Evolutionary conservation across 2,329 filamentous ascomycete species (phyloP).

Genomic region (Aureobasidium leucospermi): DNA sequence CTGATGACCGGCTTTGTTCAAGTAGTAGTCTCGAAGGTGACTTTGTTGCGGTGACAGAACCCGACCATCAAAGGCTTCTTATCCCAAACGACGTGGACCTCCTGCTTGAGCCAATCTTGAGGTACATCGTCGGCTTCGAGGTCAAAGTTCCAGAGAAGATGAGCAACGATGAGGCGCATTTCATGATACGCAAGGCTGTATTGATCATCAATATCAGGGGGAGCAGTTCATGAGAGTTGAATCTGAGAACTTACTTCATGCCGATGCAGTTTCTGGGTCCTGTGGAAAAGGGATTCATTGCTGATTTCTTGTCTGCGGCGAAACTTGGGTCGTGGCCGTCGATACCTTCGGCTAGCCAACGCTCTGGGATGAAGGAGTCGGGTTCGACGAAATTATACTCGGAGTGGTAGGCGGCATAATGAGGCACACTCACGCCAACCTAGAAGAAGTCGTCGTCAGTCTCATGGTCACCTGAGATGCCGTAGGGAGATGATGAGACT

Average conservation of each 20-base stretch:
- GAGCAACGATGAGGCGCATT: slow-evolving; percentile 31
- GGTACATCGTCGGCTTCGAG: slow-evolving; percentile 21
- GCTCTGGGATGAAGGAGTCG: slow-evolving; percentile 24
- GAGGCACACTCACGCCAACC: slow-evolving; percentile 15
- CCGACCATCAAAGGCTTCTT: slow-evolving; percentile 21
- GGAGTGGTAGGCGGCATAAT: slow-evolving; percentile 14
- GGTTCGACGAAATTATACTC: slow-evolving; percentile 17
- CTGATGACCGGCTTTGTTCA: too few relatives aligned
- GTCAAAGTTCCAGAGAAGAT: slow-evolving; percentile 32
- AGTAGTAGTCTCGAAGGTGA: too few relatives aligned
- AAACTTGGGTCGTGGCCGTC: slow-evolving; percentile 12
- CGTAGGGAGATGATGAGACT: not conserved
- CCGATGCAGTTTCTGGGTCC: slow-evolving; percentile 26
- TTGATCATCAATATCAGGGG: not conserved
- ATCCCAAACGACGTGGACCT: slow-evolving; percentile 25
- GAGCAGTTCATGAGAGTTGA: not conserved
- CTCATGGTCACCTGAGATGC: not conserved
- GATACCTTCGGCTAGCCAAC: slow-evolving; percentile 23
- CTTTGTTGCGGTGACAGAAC: not conserved
- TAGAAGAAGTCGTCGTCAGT: not conserved
- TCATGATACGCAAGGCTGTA: slow-evolving; percentile 30
- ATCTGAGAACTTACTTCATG: slow-evolving; percentile 16
- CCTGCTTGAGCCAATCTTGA: slow-evolving; percentile 24
- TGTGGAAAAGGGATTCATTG: slow-evolving; percentile 25
- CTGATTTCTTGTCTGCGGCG: slow-evolving; percentile 22